phyloP scores from a whole-genome alignment of 768 basidiomycete genomes.

The Boletellus ananas region DNA sequence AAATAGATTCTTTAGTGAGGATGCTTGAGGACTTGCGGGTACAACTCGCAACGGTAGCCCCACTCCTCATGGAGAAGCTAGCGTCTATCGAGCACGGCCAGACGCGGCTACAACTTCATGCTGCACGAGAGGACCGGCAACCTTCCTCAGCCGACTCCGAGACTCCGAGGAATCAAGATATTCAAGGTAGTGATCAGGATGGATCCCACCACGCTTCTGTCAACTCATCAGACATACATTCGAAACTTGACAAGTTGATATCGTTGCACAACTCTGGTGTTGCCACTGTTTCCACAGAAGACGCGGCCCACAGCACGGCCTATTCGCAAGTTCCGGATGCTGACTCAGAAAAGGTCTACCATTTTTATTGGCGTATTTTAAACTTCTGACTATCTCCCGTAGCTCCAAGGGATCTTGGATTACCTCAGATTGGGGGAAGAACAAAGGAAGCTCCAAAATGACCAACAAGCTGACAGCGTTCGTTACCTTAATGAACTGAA shows the following conservation, averaged over 20 bases:
- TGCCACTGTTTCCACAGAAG: neutral
- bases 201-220: slow-evolving; percentile 1
- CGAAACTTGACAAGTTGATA: slow-evolving; percentile 38
- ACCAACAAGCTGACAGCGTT: slow-evolving; percentile 70
- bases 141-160: neutral
- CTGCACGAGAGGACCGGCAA: slow-evolving; percentile 5
- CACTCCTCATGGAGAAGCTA: slow-evolving; percentile 34
- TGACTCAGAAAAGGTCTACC: slow-evolving; percentile 20
- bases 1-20: slow-evolving; percentile 23
- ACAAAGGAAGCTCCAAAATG: slow-evolving; percentile 46
- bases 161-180: slow-evolving; percentile 15
- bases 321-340: slow-evolving; percentile 2
- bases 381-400: neutral
- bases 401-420: slow-evolving; percentile 45
- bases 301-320: neutral
- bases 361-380: neutral
- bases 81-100: slow-evolving; percentile 28
- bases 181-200: neutral
- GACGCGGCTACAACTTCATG: slow-evolving; percentile 15
- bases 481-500: slow-evolving; percentile 79
- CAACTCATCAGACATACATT: slow-evolving; percentile 30
- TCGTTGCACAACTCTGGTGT: slow-evolving; percentile 15
- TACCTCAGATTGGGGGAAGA: slow-evolving; percentile 47
- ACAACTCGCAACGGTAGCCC: slow-evolving; percentile 38
- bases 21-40: slow-evolving; percentile 39